Evolutionary conservation across 192 early-diverging fungal species (phyloP), one percentile per base, ranked within the genome.

Genomic region (Geranomyces variabilis): DNA sequence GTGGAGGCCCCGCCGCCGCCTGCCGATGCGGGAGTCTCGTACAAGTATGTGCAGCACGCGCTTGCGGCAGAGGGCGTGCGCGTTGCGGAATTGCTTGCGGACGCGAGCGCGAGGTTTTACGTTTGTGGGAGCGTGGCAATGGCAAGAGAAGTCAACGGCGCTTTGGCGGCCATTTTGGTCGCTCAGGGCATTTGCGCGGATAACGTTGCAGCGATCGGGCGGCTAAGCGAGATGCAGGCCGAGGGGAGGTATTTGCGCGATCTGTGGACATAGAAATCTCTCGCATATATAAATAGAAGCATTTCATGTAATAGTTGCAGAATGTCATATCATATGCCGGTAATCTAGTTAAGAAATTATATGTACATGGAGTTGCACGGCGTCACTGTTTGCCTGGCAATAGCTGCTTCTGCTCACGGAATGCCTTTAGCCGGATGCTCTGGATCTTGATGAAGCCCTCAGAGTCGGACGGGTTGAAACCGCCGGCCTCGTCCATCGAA

Each of bases 381-480:
- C 10, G 10, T 53, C 51, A 60, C 22, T 60, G 1, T 4, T 29
- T 60, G 1, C 17, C 22, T 4, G 58, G 6, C 58, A 26, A 46
- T 21, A 70, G 34, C 13, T 49, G 47, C 72, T 86, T 80, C 70
- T 86, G 85, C 21, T 55, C 66, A 34, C 80, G 76, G 68, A 78
- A 76, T 33, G 84, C 83, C 73, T 80, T 84, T 44, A 99, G 85
- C 49, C 97, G 90, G 79, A 99, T 99, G 67, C 90, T 89, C 76
- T 94, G 93, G 77, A 94, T 95, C 86, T 94, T 95, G 89, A 99
- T 99, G 77, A 99, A 99, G 30, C 97, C 97, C 55, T 94, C 93
- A 34, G 95, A 93, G 76, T 95, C 95, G 44, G 77, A 67, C n/a
- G 94, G 97, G 72, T 93, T 88, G 83, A 95, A 95, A 63, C 93